Percentiles rank a stretch among this genome's conserved stretches.
Conservation (phyloP, 2,329 filamentous ascomycete species). For the Aspergillus nomiae region DNA sequence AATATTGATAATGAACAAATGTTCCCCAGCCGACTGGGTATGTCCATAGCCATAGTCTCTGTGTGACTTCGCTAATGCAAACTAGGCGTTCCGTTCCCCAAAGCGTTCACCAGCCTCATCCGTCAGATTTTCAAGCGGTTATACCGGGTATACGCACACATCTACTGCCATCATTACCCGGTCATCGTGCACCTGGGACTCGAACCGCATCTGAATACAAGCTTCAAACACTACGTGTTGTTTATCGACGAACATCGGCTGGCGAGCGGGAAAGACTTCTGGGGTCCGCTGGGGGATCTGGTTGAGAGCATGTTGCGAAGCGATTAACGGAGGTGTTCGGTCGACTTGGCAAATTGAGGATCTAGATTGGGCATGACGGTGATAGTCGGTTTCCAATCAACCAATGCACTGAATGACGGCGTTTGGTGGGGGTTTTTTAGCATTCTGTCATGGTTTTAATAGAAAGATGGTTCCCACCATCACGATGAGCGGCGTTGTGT, state of each 20-base stretch:
- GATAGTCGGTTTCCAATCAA: conserved; percentile 6
- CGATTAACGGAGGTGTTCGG: conserved; percentile 58
- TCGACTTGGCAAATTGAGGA: not conserved
- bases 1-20: conserved; percentile 95
- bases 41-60: conserved; percentile 17
- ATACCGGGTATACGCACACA: conserved; percentile 97
- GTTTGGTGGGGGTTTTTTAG: conserved; percentile 15
- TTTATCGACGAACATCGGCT: conserved; percentile 97
- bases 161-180: conserved; percentile 99
- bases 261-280: conserved; percentile 93
- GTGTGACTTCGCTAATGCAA: not conserved
- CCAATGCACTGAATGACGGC: conserved; percentile 11
- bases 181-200: conserved; percentile 93
- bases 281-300: conserved; percentile 90
- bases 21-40: conserved; percentile 90
- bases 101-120: conserved; percentile 83
- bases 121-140: conserved; percentile 98
- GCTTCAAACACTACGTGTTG: conserved; percentile 99
- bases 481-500: conserved; percentile 6
- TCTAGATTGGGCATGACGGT: not conserved
- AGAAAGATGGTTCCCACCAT: not conserved
- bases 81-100: conserved; percentile 86
- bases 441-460: conserved; percentile 8
- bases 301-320: conserved; percentile 98
- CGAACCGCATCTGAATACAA: conserved; percentile 96